Base-by-base conservation (phyloP, 192 early-diverging fungal species). In the Podila minutissima region DNA sequence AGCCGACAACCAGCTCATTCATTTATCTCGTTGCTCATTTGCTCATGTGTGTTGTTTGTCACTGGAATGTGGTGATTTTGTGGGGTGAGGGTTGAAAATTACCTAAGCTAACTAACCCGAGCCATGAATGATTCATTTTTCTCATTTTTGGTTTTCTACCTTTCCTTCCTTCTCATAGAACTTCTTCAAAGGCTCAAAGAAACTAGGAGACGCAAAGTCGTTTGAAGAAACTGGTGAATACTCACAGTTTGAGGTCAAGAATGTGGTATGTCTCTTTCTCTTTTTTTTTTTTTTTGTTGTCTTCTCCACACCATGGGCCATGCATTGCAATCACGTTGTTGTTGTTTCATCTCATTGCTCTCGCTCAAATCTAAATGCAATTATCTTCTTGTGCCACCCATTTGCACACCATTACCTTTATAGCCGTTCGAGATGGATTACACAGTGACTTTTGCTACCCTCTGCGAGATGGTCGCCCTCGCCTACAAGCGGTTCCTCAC, bases 361-460 rank as follows among this genome's bases (percentile, higher is more conserved):
- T 46, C 38, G 5, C 41, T 46, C 11, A 17, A 46, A 46, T 15
- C 15, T 46, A 15, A 46, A 46, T 46, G 15, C 41, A 41, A 41
- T 41, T 41, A 46, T 46, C 41, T 3, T 46, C 15, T 46, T 46
- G 41, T 46, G 13, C 41, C 41, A 46, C 41, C 41, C 38, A 41
- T 12, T 12, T 46, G 12, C 41, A 17, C 11, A 17, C 7, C 15
- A 46, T 12, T 12, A 46, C 2, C 4, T 24, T 46, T 3, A 48
- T 75, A 75, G 74, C 74, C 74, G 17, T 75, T 75, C n/a, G 74
- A 75, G 20, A 69, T 75, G 74, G 74, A 75, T 46, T 75, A 75
- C 24, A 64, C 49, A 3, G 51, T 75, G 20, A 37, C 67, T 5
- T 75, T 75, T 53, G 66, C 61, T 11, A 64, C 74, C n/a, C 60